Evolutionary conservation across 2,329 filamentous ascomycete genomes (phyloP).

Genomic region (Ophiocordyceps camponoti-leonardi): DNA sequence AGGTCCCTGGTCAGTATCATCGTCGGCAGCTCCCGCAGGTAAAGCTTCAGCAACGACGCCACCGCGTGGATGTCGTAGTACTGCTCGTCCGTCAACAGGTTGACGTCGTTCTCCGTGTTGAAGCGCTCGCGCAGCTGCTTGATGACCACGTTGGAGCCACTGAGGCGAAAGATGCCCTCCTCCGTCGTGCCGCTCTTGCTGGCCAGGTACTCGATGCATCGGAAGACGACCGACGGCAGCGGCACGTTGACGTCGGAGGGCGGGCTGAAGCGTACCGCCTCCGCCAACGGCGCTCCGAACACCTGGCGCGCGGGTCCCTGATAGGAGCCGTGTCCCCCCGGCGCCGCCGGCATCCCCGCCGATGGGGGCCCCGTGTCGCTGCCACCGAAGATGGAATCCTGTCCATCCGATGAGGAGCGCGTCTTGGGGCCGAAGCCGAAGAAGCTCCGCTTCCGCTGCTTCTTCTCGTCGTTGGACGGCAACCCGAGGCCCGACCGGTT

Average conservation of each 20-base stretch:
- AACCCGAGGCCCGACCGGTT: conserved; percentile 44
- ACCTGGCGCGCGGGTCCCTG: conserved; percentile 47
- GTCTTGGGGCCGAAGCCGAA: conserved; percentile 50
- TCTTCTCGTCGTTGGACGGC: conserved; percentile 53
- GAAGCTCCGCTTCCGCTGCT: conserved; percentile 63
- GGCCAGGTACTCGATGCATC: conserved; percentile 85
- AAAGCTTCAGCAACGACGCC: conserved; percentile 83
- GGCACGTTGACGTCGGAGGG: conserved; percentile 57
- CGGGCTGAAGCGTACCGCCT: conserved; percentile 69
- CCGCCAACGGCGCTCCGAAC: conserved; percentile 71
- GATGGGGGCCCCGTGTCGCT: conserved; percentile 26
- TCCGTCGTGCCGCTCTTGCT: conserved; percentile 66
- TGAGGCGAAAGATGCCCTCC: conserved; percentile 92
- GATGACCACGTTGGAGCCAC: conserved; percentile 91
- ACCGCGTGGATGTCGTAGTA: conserved; percentile 95
- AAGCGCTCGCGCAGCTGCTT: conserved; percentile 83
- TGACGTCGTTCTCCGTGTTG: conserved; percentile 82
- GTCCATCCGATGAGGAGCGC: conserved; percentile 38
- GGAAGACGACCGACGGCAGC: conserved; percentile 83
- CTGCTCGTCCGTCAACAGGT: conserved; percentile 63
- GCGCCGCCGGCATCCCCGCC: conserved; percentile 12
- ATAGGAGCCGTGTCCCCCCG: conserved; percentile 19
- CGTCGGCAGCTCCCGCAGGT: conserved; percentile 77
- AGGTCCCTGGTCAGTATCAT: conserved; percentile 84
- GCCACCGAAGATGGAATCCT: conserved; percentile 36